Conservation (phyloP, 129 eudicot species). For the Logfia minima region DNA sequence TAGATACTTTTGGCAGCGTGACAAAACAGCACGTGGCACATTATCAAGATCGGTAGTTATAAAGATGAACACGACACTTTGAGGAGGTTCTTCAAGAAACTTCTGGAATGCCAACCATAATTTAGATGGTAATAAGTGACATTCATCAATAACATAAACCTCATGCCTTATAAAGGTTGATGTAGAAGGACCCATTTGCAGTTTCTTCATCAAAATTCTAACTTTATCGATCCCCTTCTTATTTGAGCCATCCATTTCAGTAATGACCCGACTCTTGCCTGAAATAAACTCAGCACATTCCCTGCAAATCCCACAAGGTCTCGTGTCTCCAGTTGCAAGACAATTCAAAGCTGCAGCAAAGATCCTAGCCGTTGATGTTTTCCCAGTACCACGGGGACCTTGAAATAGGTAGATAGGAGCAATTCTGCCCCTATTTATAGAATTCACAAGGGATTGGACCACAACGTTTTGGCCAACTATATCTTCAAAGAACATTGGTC, state of each 20-base stretch:
- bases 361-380: conserved; percentile 72
- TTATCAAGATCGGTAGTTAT: conserved; percentile 81
- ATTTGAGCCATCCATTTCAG: conserved; percentile 69
- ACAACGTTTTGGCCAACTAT: conserved; percentile 78
- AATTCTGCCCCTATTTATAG: conserved; percentile 60
- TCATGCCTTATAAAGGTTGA: conserved; percentile 51
- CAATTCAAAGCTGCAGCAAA: conserved; percentile 86
- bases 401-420: conserved; percentile 85
- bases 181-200: conserved; percentile 44
- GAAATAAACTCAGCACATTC: conserved; percentile 66
- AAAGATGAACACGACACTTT: conserved; percentile 68
- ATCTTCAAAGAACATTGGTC: conserved; percentile 88
- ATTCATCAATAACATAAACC: conserved; percentile 68
- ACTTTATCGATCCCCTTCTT: conserved; percentile 68
- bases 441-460: conserved; percentile 68
- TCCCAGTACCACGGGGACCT: conserved; percentile 98
- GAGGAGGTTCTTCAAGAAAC: conserved; percentile 76
- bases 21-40: conserved; percentile 72
- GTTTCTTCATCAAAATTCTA: conserved; percentile 47
- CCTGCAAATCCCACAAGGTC: conserved; percentile 86
- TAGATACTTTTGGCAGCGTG: conserved; percentile 78
- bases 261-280: conserved; percentile 59
- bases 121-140: conserved; percentile 88
- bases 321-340: conserved; percentile 69
- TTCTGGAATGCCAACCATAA: conserved; percentile 81